A percentile compares a stretch with the other conserved stretches of the same genome.
phyloP scores from a whole-genome alignment of 768 basidiomycete genomes.

The Termitomyces sp. region DNA sequence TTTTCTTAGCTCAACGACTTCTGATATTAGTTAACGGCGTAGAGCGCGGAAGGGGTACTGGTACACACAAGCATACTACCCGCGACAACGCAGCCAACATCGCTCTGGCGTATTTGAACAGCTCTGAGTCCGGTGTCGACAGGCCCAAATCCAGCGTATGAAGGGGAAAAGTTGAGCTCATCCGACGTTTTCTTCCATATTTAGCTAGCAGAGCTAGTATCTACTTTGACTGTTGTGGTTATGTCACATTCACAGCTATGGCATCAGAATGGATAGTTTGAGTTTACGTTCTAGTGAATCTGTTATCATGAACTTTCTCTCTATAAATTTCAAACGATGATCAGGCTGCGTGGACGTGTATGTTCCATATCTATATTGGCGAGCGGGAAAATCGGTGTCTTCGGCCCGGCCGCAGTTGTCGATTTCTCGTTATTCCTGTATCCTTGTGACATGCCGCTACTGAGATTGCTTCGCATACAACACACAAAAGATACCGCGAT shows the following conservation, averaged over 20 bases:
- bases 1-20: slow-evolving; percentile 7
- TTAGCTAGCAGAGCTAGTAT: slow-evolving; percentile 1
- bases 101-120: slow-evolving; percentile 33
- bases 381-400: slow-evolving; percentile 1
- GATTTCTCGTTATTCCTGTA: background rate
- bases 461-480: background rate
- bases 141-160: background rate
- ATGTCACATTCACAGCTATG: background rate
- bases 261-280: background rate
- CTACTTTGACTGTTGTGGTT: background rate
- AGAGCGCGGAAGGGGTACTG: slow-evolving; percentile 43
- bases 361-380: slow-evolving; percentile 3
- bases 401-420: slow-evolving; percentile 10
- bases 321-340: background rate
- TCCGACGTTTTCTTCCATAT: background rate
- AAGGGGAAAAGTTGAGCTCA: background rate
- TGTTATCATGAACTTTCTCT: background rate
- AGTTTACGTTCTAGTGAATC: background rate
- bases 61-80: slow-evolving; percentile 44
- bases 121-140: background rate
- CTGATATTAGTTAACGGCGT: slow-evolving; percentile 42
- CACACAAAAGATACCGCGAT: background rate
- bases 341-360: slow-evolving; percentile 4
- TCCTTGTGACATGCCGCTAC: slow-evolving; percentile 4
- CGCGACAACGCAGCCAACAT: slow-evolving; percentile 40